Conservation (phyloP, 2,329 filamentous ascomycete species). For the Ophiostoma tasmaniense region DNA sequence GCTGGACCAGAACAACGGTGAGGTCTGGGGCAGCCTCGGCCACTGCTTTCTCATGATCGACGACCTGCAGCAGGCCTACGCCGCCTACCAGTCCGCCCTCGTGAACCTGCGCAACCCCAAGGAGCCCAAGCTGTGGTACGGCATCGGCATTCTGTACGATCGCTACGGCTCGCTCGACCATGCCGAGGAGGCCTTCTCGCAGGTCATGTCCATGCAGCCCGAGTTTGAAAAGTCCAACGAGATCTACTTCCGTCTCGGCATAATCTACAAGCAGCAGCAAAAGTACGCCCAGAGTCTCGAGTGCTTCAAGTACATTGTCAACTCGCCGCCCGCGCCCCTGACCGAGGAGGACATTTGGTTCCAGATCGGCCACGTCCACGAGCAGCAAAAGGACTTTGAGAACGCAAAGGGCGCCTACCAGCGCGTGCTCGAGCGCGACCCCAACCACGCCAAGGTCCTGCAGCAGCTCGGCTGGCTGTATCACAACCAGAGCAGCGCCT, state of each 20-base stretch:
- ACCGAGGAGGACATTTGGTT: constrained; percentile 99
- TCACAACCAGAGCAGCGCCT: constrained; percentile 89
- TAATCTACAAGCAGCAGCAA: constrained; percentile 98
- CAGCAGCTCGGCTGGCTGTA: constrained; percentile 97
- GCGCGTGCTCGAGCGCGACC: constrained; percentile 86
- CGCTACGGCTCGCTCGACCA: constrained; percentile 93
- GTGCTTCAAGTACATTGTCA: constrained; percentile 98
- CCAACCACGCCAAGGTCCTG: constrained; percentile 93
- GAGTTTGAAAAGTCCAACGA: constrained; percentile 98
- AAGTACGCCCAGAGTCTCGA: constrained; percentile 90
- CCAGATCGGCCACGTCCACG: constrained; percentile 97
- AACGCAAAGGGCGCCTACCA: constrained; percentile 87
- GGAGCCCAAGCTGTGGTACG: constrained; percentile 98
- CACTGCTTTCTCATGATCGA: constrained; percentile 99
- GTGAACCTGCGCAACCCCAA: constrained; percentile 91
- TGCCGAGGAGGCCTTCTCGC: constrained; percentile 94
- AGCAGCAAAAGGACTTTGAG: constrained; percentile 98
- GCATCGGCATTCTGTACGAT: constrained; percentile 95
- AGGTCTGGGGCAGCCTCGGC: constrained; percentile 95
- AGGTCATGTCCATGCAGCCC: constrained; percentile 98
- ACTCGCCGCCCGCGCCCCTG: constrained; percentile 79
- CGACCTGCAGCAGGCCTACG: constrained; percentile 91
- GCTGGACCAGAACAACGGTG: constrained; percentile 79
- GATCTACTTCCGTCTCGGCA: constrained; percentile 97
- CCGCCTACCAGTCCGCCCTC: constrained; percentile 89